Conservation (phyloP, 176 grass and related monocot species). For the Phyllostachys edulis region DNA sequence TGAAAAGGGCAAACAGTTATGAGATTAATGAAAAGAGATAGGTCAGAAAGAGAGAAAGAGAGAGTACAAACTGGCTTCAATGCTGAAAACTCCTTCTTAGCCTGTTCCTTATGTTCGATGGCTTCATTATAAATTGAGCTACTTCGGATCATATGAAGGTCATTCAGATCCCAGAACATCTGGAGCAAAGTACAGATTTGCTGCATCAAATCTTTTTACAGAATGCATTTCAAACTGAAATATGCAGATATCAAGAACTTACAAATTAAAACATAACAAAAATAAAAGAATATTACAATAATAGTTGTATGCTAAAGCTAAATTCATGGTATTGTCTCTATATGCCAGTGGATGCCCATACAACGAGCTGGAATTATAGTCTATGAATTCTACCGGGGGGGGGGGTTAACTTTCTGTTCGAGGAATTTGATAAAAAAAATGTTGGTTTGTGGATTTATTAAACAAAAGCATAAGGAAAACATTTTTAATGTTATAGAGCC, state of each 20-base stretch:
- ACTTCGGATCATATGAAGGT: slow-evolving; percentile 39
- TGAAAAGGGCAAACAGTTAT: not conserved
- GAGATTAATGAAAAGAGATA: not conserved
- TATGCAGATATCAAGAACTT: not conserved
- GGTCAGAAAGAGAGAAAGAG: not conserved
- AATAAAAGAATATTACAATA: not conserved
- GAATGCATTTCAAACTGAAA: not conserved
- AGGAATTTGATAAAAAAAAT: too few relatives aligned
- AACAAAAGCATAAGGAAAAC: not conserved
- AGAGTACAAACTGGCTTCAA: slow-evolving; percentile 41
- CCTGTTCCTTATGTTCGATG: slow-evolving; percentile 20
- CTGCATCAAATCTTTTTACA: not conserved
- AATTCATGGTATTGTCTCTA: not conserved
- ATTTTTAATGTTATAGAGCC: not conserved
- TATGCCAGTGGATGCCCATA: not conserved
- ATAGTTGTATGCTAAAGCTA: not conserved
- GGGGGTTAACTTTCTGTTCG: too few relatives aligned
- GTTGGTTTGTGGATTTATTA: not conserved
- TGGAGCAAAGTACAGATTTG: slow-evolving; percentile 6
- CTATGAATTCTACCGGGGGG: too few relatives aligned
- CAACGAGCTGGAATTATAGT: not conserved
- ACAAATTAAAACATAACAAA: not conserved
- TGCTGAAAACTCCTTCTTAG: slow-evolving; percentile 42
- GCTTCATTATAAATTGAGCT: slow-evolving; percentile 48
- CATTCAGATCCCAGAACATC: slow-evolving; percentile 52